Percentiles rank a stretch among this genome's conserved stretches.
These are phyloP conservation scores for Schizonepeta tenuifolia DNA, from an alignment of 257 asterid genomes.

Conservation along the genomic window DNA sequence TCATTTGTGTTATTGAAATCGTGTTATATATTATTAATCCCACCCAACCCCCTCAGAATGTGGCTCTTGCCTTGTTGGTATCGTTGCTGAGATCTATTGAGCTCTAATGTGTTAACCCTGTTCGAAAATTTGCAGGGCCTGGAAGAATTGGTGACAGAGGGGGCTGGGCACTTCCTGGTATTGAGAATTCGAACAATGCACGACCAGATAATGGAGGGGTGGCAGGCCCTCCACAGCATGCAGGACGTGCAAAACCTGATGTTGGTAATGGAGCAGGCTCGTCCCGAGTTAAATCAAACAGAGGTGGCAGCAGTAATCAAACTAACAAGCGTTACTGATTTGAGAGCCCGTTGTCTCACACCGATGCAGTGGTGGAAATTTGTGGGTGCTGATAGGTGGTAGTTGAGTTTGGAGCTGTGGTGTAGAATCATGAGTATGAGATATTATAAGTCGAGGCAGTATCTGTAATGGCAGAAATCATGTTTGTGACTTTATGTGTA, in stretches of 20 bases:
- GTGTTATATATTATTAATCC: too few species aligned
- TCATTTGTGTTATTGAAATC: not conserved
- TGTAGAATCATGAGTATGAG: not conserved
- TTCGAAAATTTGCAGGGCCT: constrained; percentile 44
- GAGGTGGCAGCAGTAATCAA: constrained; percentile 24
- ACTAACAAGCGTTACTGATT: constrained; percentile 36
- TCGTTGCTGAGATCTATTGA: not conserved
- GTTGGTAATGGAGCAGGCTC: constrained; percentile 33
- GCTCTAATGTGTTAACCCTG: not conserved
- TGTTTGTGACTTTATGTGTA: not conserved
- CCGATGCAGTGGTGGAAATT: not conserved
- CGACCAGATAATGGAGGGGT: constrained; percentile 32
- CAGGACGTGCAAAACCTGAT: constrained; percentile 29
- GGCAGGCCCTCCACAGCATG: constrained; percentile 29
- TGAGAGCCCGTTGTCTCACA: not conserved
- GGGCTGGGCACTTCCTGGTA: constrained; percentile 70
- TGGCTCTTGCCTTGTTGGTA: not conserved
- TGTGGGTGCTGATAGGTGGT: not conserved
- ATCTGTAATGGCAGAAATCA: not conserved
- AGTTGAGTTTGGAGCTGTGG: not conserved
- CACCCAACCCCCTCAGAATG: not conserved
- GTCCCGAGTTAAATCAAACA: constrained; percentile 38
- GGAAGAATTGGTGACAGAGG: constrained; percentile 53
- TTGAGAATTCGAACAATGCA: constrained; percentile 41
- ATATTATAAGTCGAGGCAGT: not conserved